Evolutionary conservation across 1,284 basidiomycete genomes (phyloP), one percentile per base, ranked within the genome.

Genomic region (Boletus smithii): DNA sequence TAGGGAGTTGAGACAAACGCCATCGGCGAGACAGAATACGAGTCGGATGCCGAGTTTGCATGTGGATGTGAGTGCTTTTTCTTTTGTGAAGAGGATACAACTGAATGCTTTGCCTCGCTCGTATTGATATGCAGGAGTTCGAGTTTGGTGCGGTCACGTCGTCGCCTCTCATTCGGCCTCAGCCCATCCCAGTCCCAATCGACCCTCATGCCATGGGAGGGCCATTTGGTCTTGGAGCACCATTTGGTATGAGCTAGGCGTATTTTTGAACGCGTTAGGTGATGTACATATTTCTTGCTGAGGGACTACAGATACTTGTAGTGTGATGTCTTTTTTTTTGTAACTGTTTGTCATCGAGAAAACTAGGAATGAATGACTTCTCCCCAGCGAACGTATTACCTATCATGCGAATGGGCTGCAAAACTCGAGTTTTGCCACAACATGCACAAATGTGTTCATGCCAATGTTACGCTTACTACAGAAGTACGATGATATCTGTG

Each of bases 11-110:
- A 73, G 87, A 42, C 81, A 83, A 63, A 69, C 73, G 24, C 75
- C 83, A 27, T 76, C 77, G 17, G 77, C 82, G 52, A 77, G 84
- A 54, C 76, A 85, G 63, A 90, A 90, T 62, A 89, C 87, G 49
- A 89, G 87, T 65, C 74, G 87, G 59, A 71, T 90, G 46, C 87
- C 87, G 23, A 89, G 87, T 66, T 83, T 80, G 71, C 87, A 90
- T 69, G 88, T 80, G 47, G 77, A 80, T 59, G 87, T 90, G 65
- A 60, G 86, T 77, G 11, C 41, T 26, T 42, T 33, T 23, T 44
- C 48, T 20, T 48, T 26, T 16, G 32, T 46, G 35, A 3, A 7
- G 24, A 20, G 18, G 51, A 17, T 7, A 5, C 0, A 27, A 27
- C 37, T 58, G 49, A 47, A 9, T 18, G 6, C 18, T 32, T 40